These are phyloP conservation scores for Tuber microsphaerosporum DNA, from an alignment of 495 filamentous ascomycete species.

Conservation along the genomic window DNA sequence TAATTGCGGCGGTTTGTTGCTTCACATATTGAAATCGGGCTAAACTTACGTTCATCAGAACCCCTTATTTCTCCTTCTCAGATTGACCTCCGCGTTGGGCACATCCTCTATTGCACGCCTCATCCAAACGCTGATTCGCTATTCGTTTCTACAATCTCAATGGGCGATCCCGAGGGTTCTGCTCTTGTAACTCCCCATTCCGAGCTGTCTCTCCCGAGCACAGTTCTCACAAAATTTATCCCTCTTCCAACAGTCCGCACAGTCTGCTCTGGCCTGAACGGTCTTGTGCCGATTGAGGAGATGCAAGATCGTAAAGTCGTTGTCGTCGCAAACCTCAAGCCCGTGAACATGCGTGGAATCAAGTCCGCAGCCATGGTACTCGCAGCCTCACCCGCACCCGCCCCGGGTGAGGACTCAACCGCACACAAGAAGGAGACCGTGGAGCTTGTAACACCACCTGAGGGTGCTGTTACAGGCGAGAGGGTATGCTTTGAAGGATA, in stretches of 20 bases:
- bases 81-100: constrained; percentile 91
- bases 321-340: constrained; percentile 94
- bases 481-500: constrained; percentile 90
- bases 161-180: constrained; percentile 76
- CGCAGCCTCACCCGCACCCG: constrained; percentile 74
- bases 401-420: constrained; percentile 77
- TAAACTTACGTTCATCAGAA: constrained; percentile 23
- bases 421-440: constrained; percentile 63
- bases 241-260: constrained; percentile 58
- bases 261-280: constrained; percentile 93
- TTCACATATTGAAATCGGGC: constrained; percentile 38
- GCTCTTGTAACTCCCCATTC: constrained; percentile 46
- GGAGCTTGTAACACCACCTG: constrained; percentile 82
- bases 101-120: constrained; percentile 88
- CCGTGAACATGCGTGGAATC: constrained; percentile 96
- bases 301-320: constrained; percentile 96
- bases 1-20: constrained; percentile 1
- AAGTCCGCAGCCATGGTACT: constrained; percentile 95
- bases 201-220: constrained; percentile 68
- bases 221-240: constrained; percentile 46
- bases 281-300: constrained; percentile 80
- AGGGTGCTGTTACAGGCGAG: constrained; percentile 71
- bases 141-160: constrained; percentile 92
- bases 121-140: constrained; percentile 96
- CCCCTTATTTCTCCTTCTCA: constrained; percentile 62